Evolutionary conservation across 495 filamentous ascomycete genomes (phyloP), one percentile per base, ranked within the genome.

Genomic region (Talaromyces stipitatus): DNA sequence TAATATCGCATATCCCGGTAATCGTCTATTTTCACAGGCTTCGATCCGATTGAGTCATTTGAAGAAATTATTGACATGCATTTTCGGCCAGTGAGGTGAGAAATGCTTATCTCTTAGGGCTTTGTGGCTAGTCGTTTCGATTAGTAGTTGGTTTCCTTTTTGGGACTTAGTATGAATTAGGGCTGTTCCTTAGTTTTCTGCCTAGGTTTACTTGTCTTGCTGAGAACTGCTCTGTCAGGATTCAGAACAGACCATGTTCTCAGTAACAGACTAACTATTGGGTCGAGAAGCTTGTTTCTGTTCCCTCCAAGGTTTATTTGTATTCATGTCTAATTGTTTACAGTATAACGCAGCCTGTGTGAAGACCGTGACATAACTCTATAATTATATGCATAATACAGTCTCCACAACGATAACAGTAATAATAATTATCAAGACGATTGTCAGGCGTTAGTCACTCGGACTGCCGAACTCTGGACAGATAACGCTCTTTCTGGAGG

Each of bases 91-190:
- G 45, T 48, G 45, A 48, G 45, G 24, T 48, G 45, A 11, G 22
- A 18, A 48, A 48, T 48, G 45, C 45, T 48, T 48, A 48, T 48
- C 45, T 48, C 24, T 48, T 48, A 48, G 45, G 24, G 48, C 12
- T 6, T 47, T 26, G 43, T 2, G 43, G 33, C 33, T 27, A 48
- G 20, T 11, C 45, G 20, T 27, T 48, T 6, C 4, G 2, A 48
- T 24, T 48, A 48, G 46, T 48, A 48, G 36, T 41, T 41, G 8
- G 36, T 41, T 41, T 41, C 36, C 36, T 41, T 41, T 18, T 41
- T 3, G n/a, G 36, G 36, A 16, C 3, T 9, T 41, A 41, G 36
- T 14, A 2, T 14, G 11, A 2, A 2, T n/a, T 36, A n/a, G 32
- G 5, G 32, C 11, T 7, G 2, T 9, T 11, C 16, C 14, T 36